Percentiles rank a stretch among this genome's conserved stretches.
Evolutionary conservation across 2,329 filamentous ascomycete genomes (phyloP).

Genomic region (Fusarium proliferatum): DNA sequence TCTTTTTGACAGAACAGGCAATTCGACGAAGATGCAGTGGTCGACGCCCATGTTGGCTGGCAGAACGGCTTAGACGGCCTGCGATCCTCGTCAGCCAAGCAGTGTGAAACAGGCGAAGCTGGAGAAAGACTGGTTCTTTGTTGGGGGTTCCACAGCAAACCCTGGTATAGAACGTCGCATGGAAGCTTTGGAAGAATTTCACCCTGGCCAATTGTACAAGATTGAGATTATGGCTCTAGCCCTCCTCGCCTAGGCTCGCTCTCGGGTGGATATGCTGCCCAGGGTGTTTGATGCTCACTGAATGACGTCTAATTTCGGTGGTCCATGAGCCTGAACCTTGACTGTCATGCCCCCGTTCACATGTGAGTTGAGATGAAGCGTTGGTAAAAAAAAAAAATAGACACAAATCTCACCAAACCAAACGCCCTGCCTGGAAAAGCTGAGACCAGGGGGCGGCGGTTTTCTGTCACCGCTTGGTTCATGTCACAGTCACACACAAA

Average conservation of each 20-base stretch:
- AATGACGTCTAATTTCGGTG: slow-evolving; percentile 46
- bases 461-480: slow-evolving; percentile 26
- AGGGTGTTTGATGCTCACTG: slow-evolving; percentile 32
- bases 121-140: slow-evolving; percentile 27
- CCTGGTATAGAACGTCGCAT: slow-evolving; percentile 41
- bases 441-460: slow-evolving; percentile 34
- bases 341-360: slow-evolving; percentile 29
- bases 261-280: slow-evolving; percentile 33
- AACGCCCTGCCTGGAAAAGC: slow-evolving; percentile 11
- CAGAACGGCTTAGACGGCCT: slow-evolving; percentile 28
- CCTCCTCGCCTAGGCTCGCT: slow-evolving; percentile 22
- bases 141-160: slow-evolving; percentile 33
- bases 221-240: slow-evolving; percentile 11
- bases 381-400: neutral
- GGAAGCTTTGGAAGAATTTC: slow-evolving; percentile 43
- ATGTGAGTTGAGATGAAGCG: slow-evolving; percentile 20
- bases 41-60: neutral
- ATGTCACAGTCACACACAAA: slow-evolving; percentile 29
- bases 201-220: slow-evolving; percentile 8
- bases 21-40: slow-evolving; percentile 8
- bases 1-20: slow-evolving; percentile 13
- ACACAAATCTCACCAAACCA: neutral
- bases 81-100: slow-evolving; percentile 31
- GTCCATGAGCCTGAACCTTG: slow-evolving; percentile 33
- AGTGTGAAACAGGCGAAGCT: slow-evolving; percentile 25